Percentiles rank a stretch among this genome's conserved stretches.
Evolutionary conservation across 192 early-diverging fungal species (phyloP).

Genomic region (Entomortierella beljakovae): DNA sequence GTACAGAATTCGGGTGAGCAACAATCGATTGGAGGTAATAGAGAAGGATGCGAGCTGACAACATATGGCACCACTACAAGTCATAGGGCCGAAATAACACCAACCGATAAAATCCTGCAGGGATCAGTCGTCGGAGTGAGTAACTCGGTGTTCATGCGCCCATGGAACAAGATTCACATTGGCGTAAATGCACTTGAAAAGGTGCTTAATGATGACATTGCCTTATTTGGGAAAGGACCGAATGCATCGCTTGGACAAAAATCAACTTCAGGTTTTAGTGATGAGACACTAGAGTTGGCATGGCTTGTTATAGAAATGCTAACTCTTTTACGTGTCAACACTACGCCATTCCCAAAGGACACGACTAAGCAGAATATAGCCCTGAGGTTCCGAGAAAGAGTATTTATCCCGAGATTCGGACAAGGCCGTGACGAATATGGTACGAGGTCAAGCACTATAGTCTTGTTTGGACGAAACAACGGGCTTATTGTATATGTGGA

Average conservation of each 20-base stretch:
- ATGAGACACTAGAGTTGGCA: conserved; percentile 24
- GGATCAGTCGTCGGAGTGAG: conserved; percentile 49
- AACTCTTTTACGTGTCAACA: conserved; percentile 19
- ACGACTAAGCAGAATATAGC: neutral
- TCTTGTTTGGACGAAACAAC: conserved; percentile 30
- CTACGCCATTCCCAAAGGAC: conserved; percentile 15
- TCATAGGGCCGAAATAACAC: neutral
- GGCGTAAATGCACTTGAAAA: conserved; percentile 38
- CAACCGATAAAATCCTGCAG: neutral
- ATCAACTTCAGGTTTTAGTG: neutral
- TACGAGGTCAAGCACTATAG: conserved; percentile 34
- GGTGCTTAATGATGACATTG: conserved; percentile 23
- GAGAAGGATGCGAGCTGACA: conserved; percentile 31
- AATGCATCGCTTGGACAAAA: conserved; percentile 28
- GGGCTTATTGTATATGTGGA: conserved; percentile 41
- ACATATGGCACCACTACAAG: conserved; percentile 3
- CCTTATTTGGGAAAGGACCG: conserved; percentile 22
- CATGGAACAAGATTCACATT: conserved; percentile 59
- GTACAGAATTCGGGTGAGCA: conserved; percentile 29
- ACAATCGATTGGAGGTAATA: conserved; percentile 52
- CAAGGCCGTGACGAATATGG: conserved; percentile 6
- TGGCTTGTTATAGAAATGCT: conserved; percentile 45
- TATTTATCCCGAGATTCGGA: conserved; percentile 23
- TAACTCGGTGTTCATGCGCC: conserved; percentile 53
- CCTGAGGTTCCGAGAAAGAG: conserved; percentile 21